Evolutionary conservation across 208 protist genomes (phyloP).

Genomic region (Trypanosoma theileri): DNA sequence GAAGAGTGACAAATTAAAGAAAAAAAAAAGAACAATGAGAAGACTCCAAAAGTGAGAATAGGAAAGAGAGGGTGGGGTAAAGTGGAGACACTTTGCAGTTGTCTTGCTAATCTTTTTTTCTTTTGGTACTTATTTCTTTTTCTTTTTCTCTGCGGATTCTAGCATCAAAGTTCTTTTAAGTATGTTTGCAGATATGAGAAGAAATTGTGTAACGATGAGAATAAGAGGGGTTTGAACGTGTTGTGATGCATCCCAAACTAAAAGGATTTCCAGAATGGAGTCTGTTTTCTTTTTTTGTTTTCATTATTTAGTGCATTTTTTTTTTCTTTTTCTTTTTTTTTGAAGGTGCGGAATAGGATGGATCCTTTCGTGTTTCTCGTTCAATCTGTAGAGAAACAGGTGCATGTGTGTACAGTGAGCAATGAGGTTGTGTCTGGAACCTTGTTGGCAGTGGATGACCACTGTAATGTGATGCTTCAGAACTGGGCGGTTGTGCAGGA

Average conservation of each 20-base stretch:
- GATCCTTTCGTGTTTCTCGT: constrained; percentile 58
- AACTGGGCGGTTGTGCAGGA: constrained; percentile 34
- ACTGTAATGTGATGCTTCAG: constrained; percentile 62
- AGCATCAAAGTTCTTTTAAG: not conserved
- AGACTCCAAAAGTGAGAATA: too few relatives aligned
- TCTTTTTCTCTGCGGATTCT: not conserved
- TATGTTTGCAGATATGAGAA: too few relatives aligned
- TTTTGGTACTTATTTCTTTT: not conserved
- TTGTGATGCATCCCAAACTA: too few relatives aligned
- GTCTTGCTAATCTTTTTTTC: not conserved
- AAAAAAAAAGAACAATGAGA: not conserved
- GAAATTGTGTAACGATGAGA: too few relatives aligned
- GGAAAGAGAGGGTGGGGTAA: not conserved
- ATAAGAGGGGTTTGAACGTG: too few relatives aligned
- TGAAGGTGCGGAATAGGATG: constrained; percentile 1
- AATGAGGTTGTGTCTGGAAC: constrained; percentile 34
- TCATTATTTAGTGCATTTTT: constrained; percentile 14
- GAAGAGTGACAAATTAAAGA: constrained; percentile 8
- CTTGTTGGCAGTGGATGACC: constrained; percentile 67
- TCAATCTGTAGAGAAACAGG: constrained; percentile 39
- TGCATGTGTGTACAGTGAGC: constrained; percentile 36
- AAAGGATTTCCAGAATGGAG: too few relatives aligned
- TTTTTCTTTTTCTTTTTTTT: not conserved
- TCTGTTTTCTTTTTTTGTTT: not conserved
- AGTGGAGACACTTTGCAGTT: constrained; percentile 3